Base-by-base conservation (phyloP, 1,284 basidiomycete genomes). In the Pterulicium gracile region DNA sequence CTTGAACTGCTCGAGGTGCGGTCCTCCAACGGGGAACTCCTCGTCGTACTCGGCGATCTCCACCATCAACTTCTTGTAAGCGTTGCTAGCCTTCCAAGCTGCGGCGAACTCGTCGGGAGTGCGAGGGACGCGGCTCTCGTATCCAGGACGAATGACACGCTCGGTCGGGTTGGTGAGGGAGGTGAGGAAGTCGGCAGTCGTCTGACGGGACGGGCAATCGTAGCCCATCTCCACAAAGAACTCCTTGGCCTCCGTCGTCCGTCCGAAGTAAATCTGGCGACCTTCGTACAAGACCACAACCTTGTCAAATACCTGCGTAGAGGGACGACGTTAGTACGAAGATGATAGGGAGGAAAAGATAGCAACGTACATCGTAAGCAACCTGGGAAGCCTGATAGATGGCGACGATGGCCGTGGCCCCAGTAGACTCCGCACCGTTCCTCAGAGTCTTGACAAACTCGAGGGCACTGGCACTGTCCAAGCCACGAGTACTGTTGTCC, bases 221-320 rank as follows among this genome's bases (percentile, higher is more conserved):
- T 67, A 78, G 4, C 74, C 74, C 57, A 76, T 65, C 44, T 67
- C 55, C 48, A 65, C 50, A 51, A 72, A 73, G 58, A 69, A 75
- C 35, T 59, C 49, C 51, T 68, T 64, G 17, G 72, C 73, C 15
- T 63, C 61, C 4, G 43, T 48, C 17, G 66, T 61, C 3, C 59
- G 64, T 2, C 73, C 73, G 54, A 73, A 76, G 63, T 66, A 77
- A 53, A 73, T 68, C 49, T 73, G 66, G 47, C 69, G 64, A 3
- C 73, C 73, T 53, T 72, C 65, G 57, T 75, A 68, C 42, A 77
- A 58, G 21, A 77, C 50, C 4, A 43, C 23, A 7, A 43, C 42
- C 23, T 43, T 43, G 20, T 43, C 42, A 22, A 43, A 43, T 13
- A 43, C 14, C 36, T 39, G 15, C 5, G 36, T 17, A 5, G 23